Evolutionary conservation across 179 eudicot genomes (phyloP).

Genomic region (Drosera spatulata): DNA sequence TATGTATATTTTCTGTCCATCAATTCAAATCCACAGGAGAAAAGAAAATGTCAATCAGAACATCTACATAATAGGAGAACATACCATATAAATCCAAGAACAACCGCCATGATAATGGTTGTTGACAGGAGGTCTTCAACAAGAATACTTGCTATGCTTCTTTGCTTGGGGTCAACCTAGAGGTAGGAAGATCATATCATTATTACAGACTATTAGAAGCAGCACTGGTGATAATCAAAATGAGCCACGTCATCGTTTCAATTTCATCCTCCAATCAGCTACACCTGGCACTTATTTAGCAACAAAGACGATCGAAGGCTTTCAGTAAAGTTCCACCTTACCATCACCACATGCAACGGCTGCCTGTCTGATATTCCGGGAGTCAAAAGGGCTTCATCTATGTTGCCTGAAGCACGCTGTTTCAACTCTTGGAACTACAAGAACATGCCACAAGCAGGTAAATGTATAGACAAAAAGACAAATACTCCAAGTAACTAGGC

Average conservation of each 20-base stretch:
- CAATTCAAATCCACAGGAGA: background rate
- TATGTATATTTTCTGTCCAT: conserved; percentile 16
- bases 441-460: conserved; percentile 3
- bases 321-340: conserved; percentile 20
- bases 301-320: background rate
- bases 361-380: conserved; percentile 95
- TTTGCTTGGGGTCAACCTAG: conserved; percentile 80
- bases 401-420: conserved; percentile 77
- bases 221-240: too few species aligned
- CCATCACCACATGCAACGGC: conserved; percentile 98
- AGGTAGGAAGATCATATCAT: conserved; percentile 1
- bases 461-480: background rate
- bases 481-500: background rate
- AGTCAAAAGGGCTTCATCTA: conserved; percentile 52
- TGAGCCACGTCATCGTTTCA: too few species aligned
- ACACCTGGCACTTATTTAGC: background rate
- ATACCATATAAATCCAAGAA: conserved; percentile 78
- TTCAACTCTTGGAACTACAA: conserved; percentile 86
- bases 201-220: background rate
- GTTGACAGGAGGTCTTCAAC: conserved; percentile 80
- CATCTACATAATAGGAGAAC: conserved; percentile 12
- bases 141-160: conserved; percentile 56
- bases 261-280: too few species aligned
- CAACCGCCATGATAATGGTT: conserved; percentile 49
- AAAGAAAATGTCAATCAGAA: background rate